Evolutionary conservation across 1,284 basidiomycete species (phyloP).

Genomic region (Naganishia liquefaciens): DNA sequence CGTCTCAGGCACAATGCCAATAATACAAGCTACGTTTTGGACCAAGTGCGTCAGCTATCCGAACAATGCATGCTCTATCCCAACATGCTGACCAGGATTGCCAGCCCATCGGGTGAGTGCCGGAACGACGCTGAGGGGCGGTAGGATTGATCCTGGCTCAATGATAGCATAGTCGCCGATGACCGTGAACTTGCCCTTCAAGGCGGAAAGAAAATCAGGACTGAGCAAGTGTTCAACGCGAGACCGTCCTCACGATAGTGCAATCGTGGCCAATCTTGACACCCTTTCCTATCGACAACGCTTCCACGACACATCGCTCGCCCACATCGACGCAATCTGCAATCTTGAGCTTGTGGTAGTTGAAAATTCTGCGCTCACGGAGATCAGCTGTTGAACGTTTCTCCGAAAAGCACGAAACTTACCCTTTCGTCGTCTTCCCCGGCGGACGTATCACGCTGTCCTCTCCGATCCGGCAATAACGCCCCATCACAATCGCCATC

Average conservation of each 20-base stretch:
- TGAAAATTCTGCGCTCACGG: constrained; percentile 60
- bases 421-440: constrained; percentile 64
- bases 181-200: constrained; percentile 89
- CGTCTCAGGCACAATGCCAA: constrained; percentile 85
- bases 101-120: constrained; percentile 83
- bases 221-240: constrained; percentile 5
- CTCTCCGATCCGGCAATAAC: constrained; percentile 89
- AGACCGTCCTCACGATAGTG: constrained; percentile 66
- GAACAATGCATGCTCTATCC: no score
- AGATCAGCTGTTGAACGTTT: constrained; percentile 6
- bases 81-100: constrained; percentile 68
- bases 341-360: constrained; percentile 97
- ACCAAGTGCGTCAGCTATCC: background rate
- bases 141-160: constrained; percentile 78
- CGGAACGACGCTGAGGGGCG: constrained; percentile 89
- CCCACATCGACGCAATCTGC: constrained; percentile 95
- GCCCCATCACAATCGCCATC: constrained; percentile 86
- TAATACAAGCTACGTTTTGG: constrained; percentile 65
- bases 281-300: constrained; percentile 88
- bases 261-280: constrained; percentile 95
- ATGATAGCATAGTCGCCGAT: constrained; percentile 89
- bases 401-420: constrained; percentile 41
- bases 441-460: constrained; percentile 74
- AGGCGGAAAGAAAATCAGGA: background rate
- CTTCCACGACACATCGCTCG: constrained; percentile 81